Evolutionary conservation across 139 green algal species (phyloP).

Genomic region (Pseudopediastrum boryanum): DNA sequence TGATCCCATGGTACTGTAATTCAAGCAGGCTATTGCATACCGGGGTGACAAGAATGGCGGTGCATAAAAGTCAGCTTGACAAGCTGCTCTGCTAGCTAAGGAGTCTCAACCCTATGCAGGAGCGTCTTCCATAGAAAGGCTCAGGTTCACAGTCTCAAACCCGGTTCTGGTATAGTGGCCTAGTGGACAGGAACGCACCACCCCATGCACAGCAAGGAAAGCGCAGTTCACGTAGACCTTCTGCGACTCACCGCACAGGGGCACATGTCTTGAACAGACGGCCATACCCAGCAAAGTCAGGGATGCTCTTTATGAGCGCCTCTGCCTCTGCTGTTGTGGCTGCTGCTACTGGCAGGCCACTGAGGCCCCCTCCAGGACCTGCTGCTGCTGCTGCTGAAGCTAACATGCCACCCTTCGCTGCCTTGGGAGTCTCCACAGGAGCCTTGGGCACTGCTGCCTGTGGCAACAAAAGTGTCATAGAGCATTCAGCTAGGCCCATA

Average conservation of each 20-base stretch:
- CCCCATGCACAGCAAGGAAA: too few species aligned
- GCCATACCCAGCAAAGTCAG: slow-evolving; percentile 81
- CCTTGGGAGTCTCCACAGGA: neutral
- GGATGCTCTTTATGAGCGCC: slow-evolving; percentile 62
- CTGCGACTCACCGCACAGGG: slow-evolving; percentile 57
- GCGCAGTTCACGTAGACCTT: too few species aligned
- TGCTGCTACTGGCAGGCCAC: slow-evolving; percentile 39
- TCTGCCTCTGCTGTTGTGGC: slow-evolving; percentile 17
- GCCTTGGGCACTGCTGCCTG: slow-evolving; percentile 54
- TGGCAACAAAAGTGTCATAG: neutral
- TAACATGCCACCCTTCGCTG: neutral
- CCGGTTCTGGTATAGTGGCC: too few species aligned
- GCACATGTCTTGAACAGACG: slow-evolving; percentile 89
- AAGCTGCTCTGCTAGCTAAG: too few species aligned
- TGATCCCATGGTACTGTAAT: too few species aligned
- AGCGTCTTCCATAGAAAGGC: too few species aligned
- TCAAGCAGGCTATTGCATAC: too few species aligned
- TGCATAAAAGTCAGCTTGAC: too few species aligned
- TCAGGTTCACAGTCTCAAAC: too few species aligned
- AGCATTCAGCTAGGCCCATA: neutral
- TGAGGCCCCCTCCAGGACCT: slow-evolving; percentile 36
- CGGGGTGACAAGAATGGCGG: too few species aligned
- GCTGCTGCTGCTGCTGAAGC: slow-evolving; percentile 13
- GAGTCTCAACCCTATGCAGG: too few species aligned
- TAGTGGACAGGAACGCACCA: too few species aligned